Conservation (phyloP, 208 protist genomes). For the Acanthamoeba polyphaga region DNA sequence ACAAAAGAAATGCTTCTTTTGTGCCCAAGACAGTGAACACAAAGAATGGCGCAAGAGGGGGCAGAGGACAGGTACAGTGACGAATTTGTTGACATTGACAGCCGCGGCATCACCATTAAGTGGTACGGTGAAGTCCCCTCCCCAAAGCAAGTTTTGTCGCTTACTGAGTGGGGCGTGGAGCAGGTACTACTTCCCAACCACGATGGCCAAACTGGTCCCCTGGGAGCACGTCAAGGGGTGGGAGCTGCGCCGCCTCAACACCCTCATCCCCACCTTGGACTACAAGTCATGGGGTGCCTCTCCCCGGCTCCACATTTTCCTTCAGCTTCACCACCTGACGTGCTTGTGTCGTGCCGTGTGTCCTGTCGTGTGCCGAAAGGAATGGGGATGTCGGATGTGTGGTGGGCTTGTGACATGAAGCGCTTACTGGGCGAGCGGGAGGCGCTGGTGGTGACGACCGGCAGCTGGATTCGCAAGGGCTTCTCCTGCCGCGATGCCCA, state of each 20-base stretch:
- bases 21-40: no score
- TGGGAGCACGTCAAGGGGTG: constrained; percentile 39
- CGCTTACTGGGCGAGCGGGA: not conserved
- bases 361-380: not conserved
- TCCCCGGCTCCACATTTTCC: not conserved
- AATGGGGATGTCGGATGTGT: not conserved
- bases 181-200: not conserved
- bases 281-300: constrained; percentile 33
- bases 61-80: not conserved
- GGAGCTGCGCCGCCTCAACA: not conserved
- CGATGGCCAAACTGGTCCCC: not conserved
- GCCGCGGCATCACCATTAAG: not conserved
- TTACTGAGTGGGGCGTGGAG: not conserved
- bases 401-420: constrained; percentile 38
- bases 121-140: not conserved
- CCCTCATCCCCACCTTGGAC: not conserved
- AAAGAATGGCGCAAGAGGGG: not conserved
- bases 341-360: not conserved
- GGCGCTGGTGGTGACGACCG: not conserved
- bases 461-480: constrained; percentile 40
- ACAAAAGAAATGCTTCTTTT: no score
- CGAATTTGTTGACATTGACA: constrained; percentile 19
- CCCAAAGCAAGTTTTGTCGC: not conserved
- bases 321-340: not conserved
- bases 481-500: not conserved